Evolutionary conservation across 208 protist species (phyloP), one percentile per base, ranked within the genome.

Genomic region (Tritrichomonas foetus): DNA sequence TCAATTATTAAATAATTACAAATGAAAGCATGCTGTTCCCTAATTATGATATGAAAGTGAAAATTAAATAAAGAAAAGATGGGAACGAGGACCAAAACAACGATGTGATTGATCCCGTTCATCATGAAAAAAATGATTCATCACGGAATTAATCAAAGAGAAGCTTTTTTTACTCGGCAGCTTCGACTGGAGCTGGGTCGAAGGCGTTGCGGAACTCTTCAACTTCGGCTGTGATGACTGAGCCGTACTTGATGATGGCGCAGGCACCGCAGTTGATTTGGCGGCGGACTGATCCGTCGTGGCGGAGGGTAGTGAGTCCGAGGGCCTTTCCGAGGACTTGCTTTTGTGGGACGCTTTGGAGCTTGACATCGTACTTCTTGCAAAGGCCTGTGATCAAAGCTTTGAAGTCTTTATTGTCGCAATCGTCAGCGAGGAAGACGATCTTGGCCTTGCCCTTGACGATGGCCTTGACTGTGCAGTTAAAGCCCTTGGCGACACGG

Each of bases 381-480:
- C 41, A 47, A 44, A 82, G 74, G 74, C 74, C 74, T 53, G 74
- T 50, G 30, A 82, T 36, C 41, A 82, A 41, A 36, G n/a, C 41
- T 36, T 82, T 82, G 41, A 50, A 82, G 20, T 82, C 74, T 36
- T 82, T 82, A 41, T 82, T 82, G 3, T 82, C 74, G 3, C 16
- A 33, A 82, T 82, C 74, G 30, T 82, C 74, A 50, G 74, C 74
- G 30, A 82, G 74, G 30, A 82, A 36, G 30, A 82, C 74, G 30
- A 82, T 33, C 33, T 49, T 25, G 50, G 41, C 74, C 74, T 82
- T 82, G 33, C 41, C 74, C 41, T 82, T 82, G n/a, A 82, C 14
- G 74, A 82, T 82, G 50, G 74, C 74, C 41, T 82, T 82, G 41
- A 82, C 41, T 50, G 74, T 82, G 74, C 74, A 82, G 14, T 82